Conservation (phyloP, 148 eudicot genomes). For the Rhododendron simsii region DNA sequence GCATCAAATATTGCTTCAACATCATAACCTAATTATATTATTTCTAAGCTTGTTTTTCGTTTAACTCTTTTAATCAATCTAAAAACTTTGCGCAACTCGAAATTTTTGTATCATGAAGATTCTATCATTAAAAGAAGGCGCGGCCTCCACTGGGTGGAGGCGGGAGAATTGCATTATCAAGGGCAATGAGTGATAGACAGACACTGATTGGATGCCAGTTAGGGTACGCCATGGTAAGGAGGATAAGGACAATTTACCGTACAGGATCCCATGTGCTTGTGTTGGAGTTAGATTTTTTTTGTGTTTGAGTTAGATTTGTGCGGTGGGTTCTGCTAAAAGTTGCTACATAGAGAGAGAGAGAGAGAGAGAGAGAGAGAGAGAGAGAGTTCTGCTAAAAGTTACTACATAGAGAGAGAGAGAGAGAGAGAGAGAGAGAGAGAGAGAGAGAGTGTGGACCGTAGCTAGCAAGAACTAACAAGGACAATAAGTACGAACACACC, state of each 20-base stretch:
- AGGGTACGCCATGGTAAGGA: neutral
- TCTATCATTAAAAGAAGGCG: no score
- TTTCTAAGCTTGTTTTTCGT: no score
- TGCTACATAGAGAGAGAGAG: neutral
- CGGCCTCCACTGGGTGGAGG: no score
- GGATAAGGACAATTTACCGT: neutral
- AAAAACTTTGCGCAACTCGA: no score
- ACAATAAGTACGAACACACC: neutral
- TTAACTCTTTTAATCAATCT: no score
- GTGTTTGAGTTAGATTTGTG: neutral
- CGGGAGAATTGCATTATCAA: no score
- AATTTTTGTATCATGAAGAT: no score
- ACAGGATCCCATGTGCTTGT: neutral
- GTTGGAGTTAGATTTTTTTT: neutral
- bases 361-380: neutral
- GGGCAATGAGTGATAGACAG: neutral
- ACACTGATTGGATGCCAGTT: neutral
- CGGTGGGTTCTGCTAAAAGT: neutral
- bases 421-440: neutral
- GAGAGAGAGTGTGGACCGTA: no score
- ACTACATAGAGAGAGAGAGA: neutral
- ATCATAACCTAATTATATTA: no score
- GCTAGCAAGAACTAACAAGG: neutral
- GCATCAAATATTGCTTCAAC: no score
- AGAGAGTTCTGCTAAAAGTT: no score